Conservation (phyloP, 768 basidiomycete species). For the Leccinum subtestaceum region DNA sequence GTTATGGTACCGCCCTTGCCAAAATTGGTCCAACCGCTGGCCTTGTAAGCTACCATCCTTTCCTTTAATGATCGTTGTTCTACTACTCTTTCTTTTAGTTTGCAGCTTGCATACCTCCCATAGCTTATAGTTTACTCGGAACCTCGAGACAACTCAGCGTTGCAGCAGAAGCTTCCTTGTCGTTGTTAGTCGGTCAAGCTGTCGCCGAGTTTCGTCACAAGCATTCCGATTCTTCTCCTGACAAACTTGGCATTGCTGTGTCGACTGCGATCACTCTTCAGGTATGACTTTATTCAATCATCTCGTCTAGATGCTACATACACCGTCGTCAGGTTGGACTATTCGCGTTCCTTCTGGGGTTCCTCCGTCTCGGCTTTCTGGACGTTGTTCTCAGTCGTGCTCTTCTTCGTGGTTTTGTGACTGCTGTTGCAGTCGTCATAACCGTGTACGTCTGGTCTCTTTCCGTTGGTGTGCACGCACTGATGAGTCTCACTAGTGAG, state of each 20-base stretch:
- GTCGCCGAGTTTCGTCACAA: slow-evolving; percentile 65
- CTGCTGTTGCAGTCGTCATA: slow-evolving; percentile 83
- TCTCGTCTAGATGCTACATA: background rate
- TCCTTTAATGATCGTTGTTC: background rate
- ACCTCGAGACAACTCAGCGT: slow-evolving; percentile 80
- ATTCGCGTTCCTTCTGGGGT: slow-evolving; percentile 81
- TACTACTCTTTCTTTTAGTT: slow-evolving; percentile 44
- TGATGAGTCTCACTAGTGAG: slow-evolving; percentile 44
- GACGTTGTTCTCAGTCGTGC: slow-evolving; percentile 92
- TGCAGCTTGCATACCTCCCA: slow-evolving; percentile 80
- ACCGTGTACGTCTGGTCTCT: slow-evolving; percentile 54
- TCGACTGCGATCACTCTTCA: slow-evolving; percentile 84
- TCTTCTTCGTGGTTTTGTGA: slow-evolving; percentile 82
- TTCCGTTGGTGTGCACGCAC: background rate
- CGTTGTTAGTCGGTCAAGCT: slow-evolving; percentile 84
- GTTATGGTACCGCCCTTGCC: slow-evolving; percentile 87
- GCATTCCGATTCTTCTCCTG: slow-evolving; percentile 37
- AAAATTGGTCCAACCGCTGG: slow-evolving; percentile 83
- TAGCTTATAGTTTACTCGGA: slow-evolving; percentile 89
- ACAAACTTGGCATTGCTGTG: slow-evolving; percentile 60
- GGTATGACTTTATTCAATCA: slow-evolving; percentile 35
- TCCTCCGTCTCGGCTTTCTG: slow-evolving; percentile 87
- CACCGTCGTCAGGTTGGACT: slow-evolving; percentile 59
- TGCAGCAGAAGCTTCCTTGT: slow-evolving; percentile 86
- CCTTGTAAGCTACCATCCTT: slow-evolving; percentile 49